phyloP scores from a whole-genome alignment of 768 basidiomycete species.

The Amyloporia xantha region DNA sequence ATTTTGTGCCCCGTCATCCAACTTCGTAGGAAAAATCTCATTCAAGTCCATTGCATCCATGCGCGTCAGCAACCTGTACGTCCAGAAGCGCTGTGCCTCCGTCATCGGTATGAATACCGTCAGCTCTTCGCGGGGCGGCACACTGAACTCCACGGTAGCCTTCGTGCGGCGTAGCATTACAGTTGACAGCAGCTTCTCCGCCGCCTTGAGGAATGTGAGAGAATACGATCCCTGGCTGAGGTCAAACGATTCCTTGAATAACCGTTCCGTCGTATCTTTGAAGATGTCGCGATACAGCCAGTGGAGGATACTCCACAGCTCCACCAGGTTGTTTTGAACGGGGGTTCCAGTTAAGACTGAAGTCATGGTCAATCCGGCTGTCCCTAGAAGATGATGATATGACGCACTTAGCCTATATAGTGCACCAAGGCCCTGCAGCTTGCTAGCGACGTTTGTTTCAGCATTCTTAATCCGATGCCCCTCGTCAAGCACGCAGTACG shows the following conservation, averaged over 20 bases:
- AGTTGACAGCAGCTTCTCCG: constrained; percentile 39
- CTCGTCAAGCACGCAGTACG: constrained; percentile 56
- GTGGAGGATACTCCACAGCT: constrained; percentile 50
- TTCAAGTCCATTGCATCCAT: constrained; percentile 43
- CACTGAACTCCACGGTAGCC: constrained; percentile 38
- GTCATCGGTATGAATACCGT: constrained; percentile 52
- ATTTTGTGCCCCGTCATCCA: constrained; percentile 23
- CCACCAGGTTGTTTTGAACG: constrained; percentile 58
- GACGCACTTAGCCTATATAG: constrained; percentile 48
- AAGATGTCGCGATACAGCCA: constrained; percentile 54
- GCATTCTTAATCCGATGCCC: constrained; percentile 72
- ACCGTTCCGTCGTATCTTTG: constrained; percentile 36
- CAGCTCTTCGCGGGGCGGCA: constrained; percentile 53
- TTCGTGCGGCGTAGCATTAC: constrained; percentile 63
- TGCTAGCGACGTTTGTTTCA: constrained; percentile 45
- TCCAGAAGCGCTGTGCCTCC: constrained; percentile 60
- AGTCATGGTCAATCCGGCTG: background rate
- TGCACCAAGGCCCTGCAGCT: constrained; percentile 49
- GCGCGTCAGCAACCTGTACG: constrained; percentile 45
- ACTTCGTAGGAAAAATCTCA: constrained; percentile 36
- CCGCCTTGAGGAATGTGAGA: constrained; percentile 39
- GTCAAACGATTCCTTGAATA: constrained; percentile 49
- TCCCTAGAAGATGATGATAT: background rate
- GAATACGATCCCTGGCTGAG: constrained; percentile 47
- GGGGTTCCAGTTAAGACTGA: constrained; percentile 70